Conservation (phyloP, 148 eudicot genomes). For the Arctostaphylos glauca region DNA sequence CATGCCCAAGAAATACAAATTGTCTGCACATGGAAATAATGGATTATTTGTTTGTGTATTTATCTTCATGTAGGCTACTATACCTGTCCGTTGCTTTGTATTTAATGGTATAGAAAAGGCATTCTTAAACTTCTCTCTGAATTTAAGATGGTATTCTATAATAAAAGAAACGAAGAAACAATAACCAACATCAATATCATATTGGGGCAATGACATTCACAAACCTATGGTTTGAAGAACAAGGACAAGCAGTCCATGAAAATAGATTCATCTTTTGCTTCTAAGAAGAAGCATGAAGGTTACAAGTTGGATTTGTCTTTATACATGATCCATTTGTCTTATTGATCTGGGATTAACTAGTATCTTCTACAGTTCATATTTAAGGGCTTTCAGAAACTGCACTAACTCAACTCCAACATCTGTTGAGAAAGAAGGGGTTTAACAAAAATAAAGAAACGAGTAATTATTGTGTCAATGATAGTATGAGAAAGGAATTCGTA, state of each 20-base stretch:
- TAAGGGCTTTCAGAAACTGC: neutral
- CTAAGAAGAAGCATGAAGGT: neutral
- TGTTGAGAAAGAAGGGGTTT: neutral
- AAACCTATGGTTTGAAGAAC: neutral
- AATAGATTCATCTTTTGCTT: neutral
- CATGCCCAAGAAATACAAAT: neutral
- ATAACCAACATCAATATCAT: neutral
- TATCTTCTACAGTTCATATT: neutral
- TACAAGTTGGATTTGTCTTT: neutral
- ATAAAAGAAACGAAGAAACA: neutral
- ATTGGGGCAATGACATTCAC: neutral
- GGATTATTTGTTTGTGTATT: neutral
- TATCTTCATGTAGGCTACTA: neutral
- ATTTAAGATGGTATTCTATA: neutral
- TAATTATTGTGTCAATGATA: neutral
- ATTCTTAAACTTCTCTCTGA: neutral
- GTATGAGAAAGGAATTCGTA: conserved; percentile 22
- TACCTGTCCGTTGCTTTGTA: neutral
- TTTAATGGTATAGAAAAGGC: neutral
- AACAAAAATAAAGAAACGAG: neutral
- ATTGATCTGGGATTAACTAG: neutral
- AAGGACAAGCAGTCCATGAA: neutral
- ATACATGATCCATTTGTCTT: neutral
- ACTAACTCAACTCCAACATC: neutral
- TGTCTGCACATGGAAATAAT: too few relatives aligned